phyloP scores from a whole-genome alignment of 352 stramenopile species.

The Pythium myriotylum region DNA sequence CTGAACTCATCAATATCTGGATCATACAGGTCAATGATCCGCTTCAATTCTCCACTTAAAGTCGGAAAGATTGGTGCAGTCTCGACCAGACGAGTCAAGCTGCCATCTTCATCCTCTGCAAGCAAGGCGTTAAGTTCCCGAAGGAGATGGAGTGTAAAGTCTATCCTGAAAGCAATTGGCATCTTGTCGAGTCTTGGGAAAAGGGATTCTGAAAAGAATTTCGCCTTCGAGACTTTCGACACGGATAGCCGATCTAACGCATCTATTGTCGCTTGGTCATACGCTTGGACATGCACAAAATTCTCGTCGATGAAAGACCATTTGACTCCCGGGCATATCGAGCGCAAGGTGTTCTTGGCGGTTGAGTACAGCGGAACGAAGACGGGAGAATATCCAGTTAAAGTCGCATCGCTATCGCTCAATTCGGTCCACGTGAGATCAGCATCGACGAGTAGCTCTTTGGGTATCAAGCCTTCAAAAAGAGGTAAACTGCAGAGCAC shows the following conservation, averaged over 20 bases:
- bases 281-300: conserved; percentile 55
- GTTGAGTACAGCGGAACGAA: conserved; percentile 12
- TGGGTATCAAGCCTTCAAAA: conserved; percentile 41
- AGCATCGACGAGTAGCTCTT: conserved; percentile 12
- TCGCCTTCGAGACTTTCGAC: conserved; percentile 40
- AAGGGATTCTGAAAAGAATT: conserved; percentile 52
- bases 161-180: conserved; percentile 24
- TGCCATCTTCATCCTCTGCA: conserved; percentile 42
- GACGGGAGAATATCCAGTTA: background rate
- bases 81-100: conserved; percentile 45
- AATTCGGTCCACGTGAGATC: conserved; percentile 22
- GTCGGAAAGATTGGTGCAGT: conserved; percentile 62
- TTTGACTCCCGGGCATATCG: conserved; percentile 30
- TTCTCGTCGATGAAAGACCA: conserved; percentile 50
- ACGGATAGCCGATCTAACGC: conserved; percentile 31
- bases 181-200: conserved; percentile 46
- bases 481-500: conserved; percentile 53
- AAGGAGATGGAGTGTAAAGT: conserved; percentile 50
- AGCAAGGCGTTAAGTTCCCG: conserved; percentile 44
- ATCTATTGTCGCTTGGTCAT: conserved; percentile 26
- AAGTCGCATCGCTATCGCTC: background rate
- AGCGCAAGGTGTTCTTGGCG: background rate
- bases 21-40: conserved; percentile 69
- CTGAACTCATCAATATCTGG: conserved; percentile 72
- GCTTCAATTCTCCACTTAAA: conserved; percentile 52